Percentiles rank a stretch among this genome's conserved stretches.
phyloP scores from a whole-genome alignment of 192 early-diverging fungal species.

The Coemansia sp. region DNA sequence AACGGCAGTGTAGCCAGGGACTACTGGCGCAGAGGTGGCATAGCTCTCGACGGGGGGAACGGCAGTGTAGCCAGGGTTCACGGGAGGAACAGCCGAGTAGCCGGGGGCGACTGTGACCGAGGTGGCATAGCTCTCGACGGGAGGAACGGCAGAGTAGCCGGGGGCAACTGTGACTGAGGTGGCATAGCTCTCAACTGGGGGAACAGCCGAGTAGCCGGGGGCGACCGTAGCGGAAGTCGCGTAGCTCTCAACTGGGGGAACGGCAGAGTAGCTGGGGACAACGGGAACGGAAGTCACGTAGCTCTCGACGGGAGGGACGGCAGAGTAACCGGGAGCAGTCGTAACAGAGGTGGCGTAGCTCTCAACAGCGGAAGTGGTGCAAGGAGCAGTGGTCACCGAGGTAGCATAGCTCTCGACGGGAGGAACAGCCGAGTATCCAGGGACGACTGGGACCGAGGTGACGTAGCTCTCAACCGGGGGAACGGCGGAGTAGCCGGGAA shows the following conservation, averaged over 20 bases:
- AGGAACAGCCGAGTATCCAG: too few species aligned
- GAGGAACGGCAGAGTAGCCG: conserved; percentile 6
- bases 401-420: conserved; percentile 4
- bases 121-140: conserved; percentile 7
- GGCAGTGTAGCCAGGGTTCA: conserved; percentile 9
- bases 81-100: conserved; percentile 6
- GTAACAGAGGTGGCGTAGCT: background rate
- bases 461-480: background rate
- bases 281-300: too few species aligned
- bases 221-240: too few species aligned
- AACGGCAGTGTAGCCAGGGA: conserved; percentile 3
- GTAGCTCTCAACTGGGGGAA: too few species aligned
- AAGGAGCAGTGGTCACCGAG: background rate
- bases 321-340: background rate
- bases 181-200: conserved; percentile 1
- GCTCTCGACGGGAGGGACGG: conserved; percentile 3
- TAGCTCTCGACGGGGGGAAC: background rate
- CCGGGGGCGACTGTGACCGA: background rate
- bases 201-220: too few species aligned
- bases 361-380: background rate
- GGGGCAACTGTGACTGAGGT: background rate
- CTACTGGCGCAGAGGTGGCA: background rate
- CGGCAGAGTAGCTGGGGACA: too few species aligned
- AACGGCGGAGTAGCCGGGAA: background rate
- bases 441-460: too few species aligned